Evolutionary conservation across 1,139 yeast genomes (phyloP).

Genomic region (Hemisphaericaspora xylanilytica): DNA sequence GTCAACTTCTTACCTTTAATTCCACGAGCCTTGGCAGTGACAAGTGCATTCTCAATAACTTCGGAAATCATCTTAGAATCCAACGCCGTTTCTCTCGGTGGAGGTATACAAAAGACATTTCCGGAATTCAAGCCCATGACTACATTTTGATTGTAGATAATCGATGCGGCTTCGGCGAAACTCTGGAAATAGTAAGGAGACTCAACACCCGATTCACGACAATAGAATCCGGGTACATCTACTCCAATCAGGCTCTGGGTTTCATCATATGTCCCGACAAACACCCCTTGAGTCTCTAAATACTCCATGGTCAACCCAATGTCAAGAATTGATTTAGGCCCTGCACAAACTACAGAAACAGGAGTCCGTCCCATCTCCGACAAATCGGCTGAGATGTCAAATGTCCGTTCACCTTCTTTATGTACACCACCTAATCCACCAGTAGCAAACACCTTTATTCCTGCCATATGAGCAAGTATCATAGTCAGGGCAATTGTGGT

Average conservation of each 20-base stretch:
- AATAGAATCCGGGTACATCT: slow-evolving; percentile 79
- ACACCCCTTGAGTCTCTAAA: slow-evolving; percentile 83
- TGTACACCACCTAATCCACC: slow-evolving; percentile 96
- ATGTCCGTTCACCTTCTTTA: slow-evolving; percentile 66
- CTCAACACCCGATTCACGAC: slow-evolving; percentile 68
- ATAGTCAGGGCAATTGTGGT: slow-evolving; percentile 90
- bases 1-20: slow-evolving; percentile 73
- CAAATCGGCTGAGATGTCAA: slow-evolving; percentile 86
- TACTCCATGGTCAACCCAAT: slow-evolving; percentile 80
- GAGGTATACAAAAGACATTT: slow-evolving; percentile 77
- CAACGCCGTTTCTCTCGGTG: slow-evolving; percentile 65
- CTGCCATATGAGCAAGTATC: slow-evolving; percentile 74
- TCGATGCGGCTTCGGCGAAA: slow-evolving; percentile 58
- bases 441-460: slow-evolving; percentile 83
- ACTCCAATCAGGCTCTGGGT: slow-evolving; percentile 20
- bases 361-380: slow-evolving; percentile 83
- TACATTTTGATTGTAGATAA: slow-evolving; percentile 52
- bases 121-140: slow-evolving; percentile 61
- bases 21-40: slow-evolving; percentile 52
- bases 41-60: slow-evolving; percentile 58
- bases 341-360: slow-evolving; percentile 86
- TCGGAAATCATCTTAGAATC: slow-evolving; percentile 49
- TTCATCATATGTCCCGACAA: slow-evolving; percentile 51
- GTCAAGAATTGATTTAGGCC: slow-evolving; percentile 85
- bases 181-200: slow-evolving; percentile 65